These are phyloP conservation scores for Pleodorina starrii DNA, from an alignment of 139 green algal species.

Conservation along the genomic window DNA sequence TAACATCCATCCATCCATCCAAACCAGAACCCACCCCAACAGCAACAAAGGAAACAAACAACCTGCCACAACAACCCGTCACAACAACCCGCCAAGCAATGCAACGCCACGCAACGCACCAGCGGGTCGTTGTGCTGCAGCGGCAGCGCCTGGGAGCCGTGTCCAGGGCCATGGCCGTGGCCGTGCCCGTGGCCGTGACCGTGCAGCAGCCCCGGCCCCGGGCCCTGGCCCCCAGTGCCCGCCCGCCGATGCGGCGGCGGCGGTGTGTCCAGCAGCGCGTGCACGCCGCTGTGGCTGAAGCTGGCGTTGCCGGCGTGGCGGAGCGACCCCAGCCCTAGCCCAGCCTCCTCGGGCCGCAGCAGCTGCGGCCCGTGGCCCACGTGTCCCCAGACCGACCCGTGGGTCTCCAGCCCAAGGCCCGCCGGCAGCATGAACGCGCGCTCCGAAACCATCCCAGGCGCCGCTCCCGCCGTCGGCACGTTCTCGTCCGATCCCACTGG, in stretches of 20 bases:
- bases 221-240: background rate
- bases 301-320: background rate
- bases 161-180: too few species aligned
- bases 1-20: too few species aligned
- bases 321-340: too few species aligned
- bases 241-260: background rate
- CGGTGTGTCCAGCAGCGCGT: background rate
- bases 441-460: background rate
- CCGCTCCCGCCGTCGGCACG: background rate
- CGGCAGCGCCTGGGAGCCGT: background rate
- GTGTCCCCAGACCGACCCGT: background rate
- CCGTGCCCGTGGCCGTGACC: too few species aligned
- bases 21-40: too few species aligned
- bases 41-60: too few species aligned
- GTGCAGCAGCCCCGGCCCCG: background rate
- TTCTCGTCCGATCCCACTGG: background rate
- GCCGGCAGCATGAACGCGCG: background rate
- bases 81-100: too few species aligned
- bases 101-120: too few species aligned
- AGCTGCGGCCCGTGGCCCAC: background rate
- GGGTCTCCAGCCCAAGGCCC: background rate
- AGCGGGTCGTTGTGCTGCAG: background rate
- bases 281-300: background rate
- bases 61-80: too few species aligned
- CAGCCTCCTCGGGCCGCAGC: too few species aligned